Percentiles rank a stretch among this genome's conserved stretches.
These are phyloP conservation scores for Rhynchospora pubera DNA, from an alignment of 176 grass and related monocot genomes.

Conservation along the genomic window DNA sequence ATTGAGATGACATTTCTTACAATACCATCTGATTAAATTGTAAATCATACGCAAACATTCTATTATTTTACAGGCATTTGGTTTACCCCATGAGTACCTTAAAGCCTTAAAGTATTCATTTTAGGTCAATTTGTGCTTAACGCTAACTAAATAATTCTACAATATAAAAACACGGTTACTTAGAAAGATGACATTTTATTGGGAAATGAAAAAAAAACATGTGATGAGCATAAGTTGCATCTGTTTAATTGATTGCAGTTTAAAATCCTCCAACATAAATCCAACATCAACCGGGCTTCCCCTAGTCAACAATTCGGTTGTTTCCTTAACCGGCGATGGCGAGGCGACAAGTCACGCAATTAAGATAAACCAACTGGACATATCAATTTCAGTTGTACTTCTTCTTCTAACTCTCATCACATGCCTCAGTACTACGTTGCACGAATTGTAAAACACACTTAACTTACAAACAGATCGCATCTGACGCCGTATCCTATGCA, in stretches of 20 bases:
- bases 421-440: constrained; percentile 5
- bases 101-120: background rate
- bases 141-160: background rate
- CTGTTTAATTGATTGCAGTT: constrained; percentile 27
- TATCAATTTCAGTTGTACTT: background rate
- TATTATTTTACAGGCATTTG: background rate
- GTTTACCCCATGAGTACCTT: background rate
- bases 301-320: constrained; percentile 41
- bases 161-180: background rate
- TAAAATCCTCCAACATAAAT: constrained; percentile 44
- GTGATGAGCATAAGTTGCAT: background rate
- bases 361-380: background rate
- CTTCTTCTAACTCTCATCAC: constrained; percentile 17
- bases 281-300: constrained; percentile 31
- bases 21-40: background rate
- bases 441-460: constrained; percentile 9
- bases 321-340: constrained; percentile 20
- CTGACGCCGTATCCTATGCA: constrained; percentile 8
- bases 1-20: background rate
- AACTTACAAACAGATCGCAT: background rate
- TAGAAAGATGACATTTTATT: background rate
- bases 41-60: background rate
- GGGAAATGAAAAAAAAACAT: background rate
- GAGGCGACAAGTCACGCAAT: background rate
- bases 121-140: background rate